These are phyloP conservation scores for Pelargonium australe DNA, from an alignment of 441 rosid genomes.

Conservation along the genomic window DNA sequence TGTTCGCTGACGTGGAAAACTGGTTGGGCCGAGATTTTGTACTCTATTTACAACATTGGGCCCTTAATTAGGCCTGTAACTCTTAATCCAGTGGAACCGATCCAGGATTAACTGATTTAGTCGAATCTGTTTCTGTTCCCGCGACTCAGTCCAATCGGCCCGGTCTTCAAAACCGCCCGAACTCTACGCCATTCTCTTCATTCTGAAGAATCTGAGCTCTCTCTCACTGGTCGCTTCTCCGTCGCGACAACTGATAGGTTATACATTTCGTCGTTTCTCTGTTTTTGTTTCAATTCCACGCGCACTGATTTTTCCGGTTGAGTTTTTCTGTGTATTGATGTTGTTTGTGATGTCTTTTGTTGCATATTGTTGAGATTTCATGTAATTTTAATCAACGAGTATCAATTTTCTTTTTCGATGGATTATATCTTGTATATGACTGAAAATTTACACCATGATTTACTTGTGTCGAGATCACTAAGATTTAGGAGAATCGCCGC, in stretches of 20 bases:
- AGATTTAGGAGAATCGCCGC: too few species aligned
- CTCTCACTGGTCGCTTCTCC: neutral
- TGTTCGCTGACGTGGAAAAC: neutral
- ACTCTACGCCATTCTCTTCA: neutral
- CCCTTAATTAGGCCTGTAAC: neutral
- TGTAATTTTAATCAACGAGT: neutral
- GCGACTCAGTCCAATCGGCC: neutral
- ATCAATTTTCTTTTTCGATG: neutral
- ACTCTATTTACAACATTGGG: neutral
- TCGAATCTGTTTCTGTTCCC: neutral
- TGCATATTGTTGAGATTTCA: neutral
- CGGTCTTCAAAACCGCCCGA: constrained; percentile 10
- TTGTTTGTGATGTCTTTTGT: neutral
- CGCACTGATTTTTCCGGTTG: neutral
- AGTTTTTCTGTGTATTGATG: neutral
- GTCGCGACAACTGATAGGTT: constrained; percentile 10
- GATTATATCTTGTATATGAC: too few species aligned
- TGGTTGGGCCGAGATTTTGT: neutral
- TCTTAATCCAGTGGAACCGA: neutral
- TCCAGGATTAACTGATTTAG: too few species aligned
- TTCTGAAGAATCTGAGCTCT: neutral
- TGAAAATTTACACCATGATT: too few species aligned
- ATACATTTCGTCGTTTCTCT: constrained; percentile 5
- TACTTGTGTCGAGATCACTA: too few species aligned
- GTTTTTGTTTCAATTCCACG: neutral